Base-by-base conservation (phyloP, 1,284 basidiomycete genomes). In the Ustilago nuda region DNA sequence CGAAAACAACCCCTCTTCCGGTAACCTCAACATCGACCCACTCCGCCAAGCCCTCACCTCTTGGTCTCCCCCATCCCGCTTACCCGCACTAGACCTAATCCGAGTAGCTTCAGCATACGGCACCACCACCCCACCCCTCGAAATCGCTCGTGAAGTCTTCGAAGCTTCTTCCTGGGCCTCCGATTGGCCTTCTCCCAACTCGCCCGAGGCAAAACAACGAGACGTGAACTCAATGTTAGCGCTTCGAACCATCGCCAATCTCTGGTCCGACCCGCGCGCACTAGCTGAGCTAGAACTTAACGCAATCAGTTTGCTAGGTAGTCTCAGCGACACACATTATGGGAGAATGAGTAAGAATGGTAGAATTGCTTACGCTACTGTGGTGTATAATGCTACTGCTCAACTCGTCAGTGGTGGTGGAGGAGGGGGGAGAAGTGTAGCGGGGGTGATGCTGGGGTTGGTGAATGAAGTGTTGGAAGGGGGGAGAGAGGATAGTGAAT, bases 61-160 rank as follows among this genome's bases (percentile, higher is more conserved):
- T 32, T 99, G 96, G 95, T 93, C 93, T 0, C 85, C 89, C 11
- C 89, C 90, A 1, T 90, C 92, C 71, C 90, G 92, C 7, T 96
- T 97, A 87, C 96, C 96, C 63, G 94, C 95, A 2, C 90, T 99
- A 80, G 96, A 99, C 83, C 89, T 98, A 8, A 89, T 91, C 54
- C 91, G 96, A 35, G 88, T 94, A 35, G 87, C 96, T 9, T 88
- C 91, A n/a, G 91, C 90, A 0, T 90, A 90, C 15, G 59, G 88
- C 5, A 86, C 88, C 8, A 82, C 89, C 0, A 88, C 85, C 13
- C 81, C 89, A 55, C 88, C 89, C 43, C 87, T 88, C 35, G 87
- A 87, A 43, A 89, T 94, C 77, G 88, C 92, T 13, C 87, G 89
- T 9, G 88, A 89, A 7, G 86, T 95, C 15, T 90, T 94, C 82